Evolutionary conservation across 2,329 filamentous ascomycete genomes (phyloP).

Genomic region (Colletotrichum sp.): DNA sequence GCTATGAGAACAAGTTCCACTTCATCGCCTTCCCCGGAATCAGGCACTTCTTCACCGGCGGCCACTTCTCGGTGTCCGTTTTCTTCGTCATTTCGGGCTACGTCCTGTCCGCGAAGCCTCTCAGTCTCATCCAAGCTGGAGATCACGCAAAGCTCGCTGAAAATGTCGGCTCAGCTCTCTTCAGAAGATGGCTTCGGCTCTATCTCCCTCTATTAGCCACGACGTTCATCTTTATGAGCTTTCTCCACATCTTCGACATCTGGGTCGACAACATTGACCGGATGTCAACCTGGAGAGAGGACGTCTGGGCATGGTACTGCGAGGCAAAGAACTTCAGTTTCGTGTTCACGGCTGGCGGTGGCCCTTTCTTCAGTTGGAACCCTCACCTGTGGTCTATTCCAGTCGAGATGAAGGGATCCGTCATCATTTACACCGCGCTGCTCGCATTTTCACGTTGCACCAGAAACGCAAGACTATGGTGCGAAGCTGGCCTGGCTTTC

Average conservation of each 20-base stretch:
- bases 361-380: conserved; percentile 50
- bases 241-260: conserved; percentile 29
- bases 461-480: conserved; percentile 33
- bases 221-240: conserved; percentile 54
- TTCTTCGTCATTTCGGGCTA: conserved; percentile 67
- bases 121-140: conserved; percentile 50
- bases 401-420: conserved; percentile 67
- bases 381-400: conserved; percentile 70
- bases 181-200: conserved; percentile 54
- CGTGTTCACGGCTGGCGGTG: conserved; percentile 43
- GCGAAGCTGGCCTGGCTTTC: conserved; percentile 32
- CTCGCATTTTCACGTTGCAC: conserved; percentile 40
- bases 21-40: conserved; percentile 60
- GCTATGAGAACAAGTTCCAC: conserved; percentile 52
- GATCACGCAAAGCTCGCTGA: conserved; percentile 47
- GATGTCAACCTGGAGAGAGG: conserved; percentile 47
- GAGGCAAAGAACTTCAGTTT: conserved; percentile 50
- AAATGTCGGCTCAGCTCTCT: conserved; percentile 50
- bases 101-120: conserved; percentile 56
- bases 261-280: conserved; percentile 43
- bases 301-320: conserved; percentile 54
- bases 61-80: conserved; percentile 60
- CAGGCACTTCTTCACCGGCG: conserved; percentile 64
- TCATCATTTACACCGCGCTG: conserved; percentile 64
- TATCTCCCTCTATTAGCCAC: conserved; percentile 59